Evolutionary conservation across 2,329 filamentous ascomycete genomes (phyloP).

Genomic region (Metarhizium robertsii): DNA sequence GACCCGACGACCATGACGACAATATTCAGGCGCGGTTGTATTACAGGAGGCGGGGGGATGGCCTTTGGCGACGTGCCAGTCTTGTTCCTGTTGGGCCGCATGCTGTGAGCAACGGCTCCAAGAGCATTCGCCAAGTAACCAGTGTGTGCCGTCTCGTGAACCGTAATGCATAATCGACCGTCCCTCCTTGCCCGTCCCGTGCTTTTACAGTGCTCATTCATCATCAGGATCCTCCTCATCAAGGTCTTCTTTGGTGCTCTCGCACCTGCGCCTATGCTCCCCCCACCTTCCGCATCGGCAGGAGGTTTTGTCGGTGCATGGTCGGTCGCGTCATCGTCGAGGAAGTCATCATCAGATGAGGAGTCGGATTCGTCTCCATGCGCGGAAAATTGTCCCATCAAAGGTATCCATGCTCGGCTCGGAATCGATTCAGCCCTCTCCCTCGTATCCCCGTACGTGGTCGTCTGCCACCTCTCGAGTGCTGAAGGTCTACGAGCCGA

Average conservation of each 20-base stretch:
- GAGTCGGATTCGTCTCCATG: slow-evolving; percentile 1
- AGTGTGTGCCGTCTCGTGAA: slow-evolving; percentile 59
- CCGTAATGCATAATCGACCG: slow-evolving; percentile 61
- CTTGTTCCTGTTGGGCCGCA: slow-evolving; percentile 8
- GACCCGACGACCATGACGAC: slow-evolving; percentile 79
- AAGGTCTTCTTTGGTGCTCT: neutral
- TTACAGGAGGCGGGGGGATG: slow-evolving; percentile 18
- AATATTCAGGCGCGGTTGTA: slow-evolving; percentile 56
- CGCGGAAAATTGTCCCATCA: neutral
- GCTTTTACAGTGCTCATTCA: slow-evolving; percentile 54
- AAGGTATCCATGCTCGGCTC: slow-evolving; percentile 7
- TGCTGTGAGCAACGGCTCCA: slow-evolving; percentile 47
- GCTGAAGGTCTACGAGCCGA: neutral
- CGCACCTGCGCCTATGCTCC: neutral
- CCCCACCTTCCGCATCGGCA: neutral
- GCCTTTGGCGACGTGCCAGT: slow-evolving; percentile 8
- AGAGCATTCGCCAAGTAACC: slow-evolving; percentile 68
- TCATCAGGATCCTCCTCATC: slow-evolving; percentile 1
- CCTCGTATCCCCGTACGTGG: neutral
- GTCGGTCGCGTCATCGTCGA: neutral
- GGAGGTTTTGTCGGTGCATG: neutral
- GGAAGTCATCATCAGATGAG: neutral
- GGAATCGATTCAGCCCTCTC: slow-evolving; percentile 6
- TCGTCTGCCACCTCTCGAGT: slow-evolving; percentile 7
- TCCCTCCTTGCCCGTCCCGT: slow-evolving; percentile 58